Percentiles rank a stretch among this genome's conserved stretches.
These are phyloP conservation scores for Globisporangium nunn DNA, from an alignment of 352 stramenopile species.

Conservation along the genomic window DNA sequence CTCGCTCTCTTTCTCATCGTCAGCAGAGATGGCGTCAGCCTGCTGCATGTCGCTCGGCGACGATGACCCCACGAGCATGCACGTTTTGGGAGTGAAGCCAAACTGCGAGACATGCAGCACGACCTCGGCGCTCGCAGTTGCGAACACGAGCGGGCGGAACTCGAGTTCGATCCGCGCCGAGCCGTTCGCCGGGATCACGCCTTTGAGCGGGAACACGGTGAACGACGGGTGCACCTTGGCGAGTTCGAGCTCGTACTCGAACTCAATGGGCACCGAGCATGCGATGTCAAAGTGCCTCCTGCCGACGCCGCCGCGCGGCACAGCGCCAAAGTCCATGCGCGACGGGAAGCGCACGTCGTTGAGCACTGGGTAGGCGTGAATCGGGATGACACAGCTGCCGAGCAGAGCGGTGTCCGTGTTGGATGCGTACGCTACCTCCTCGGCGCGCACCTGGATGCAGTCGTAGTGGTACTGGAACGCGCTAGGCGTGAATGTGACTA, in stretches of 20 bases:
- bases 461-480: constrained; percentile 90
- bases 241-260: constrained; percentile 79
- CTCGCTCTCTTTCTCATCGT: background rate
- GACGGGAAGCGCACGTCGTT: constrained; percentile 72
- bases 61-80: constrained; percentile 55
- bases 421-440: constrained; percentile 63
- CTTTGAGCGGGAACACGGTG: constrained; percentile 57
- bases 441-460: constrained; percentile 67
- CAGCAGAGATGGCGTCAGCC: background rate
- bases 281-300: constrained; percentile 34
- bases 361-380: constrained; percentile 85
- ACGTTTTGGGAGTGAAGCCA: constrained; percentile 60
- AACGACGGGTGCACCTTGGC: constrained; percentile 68
- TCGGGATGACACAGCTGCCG: constrained; percentile 53
- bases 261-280: constrained; percentile 83
- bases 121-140: constrained; percentile 61
- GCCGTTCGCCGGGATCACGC: constrained; percentile 67
- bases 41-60: constrained; percentile 17
- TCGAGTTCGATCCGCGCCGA: constrained; percentile 59
- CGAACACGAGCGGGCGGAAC: constrained; percentile 57
- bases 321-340: constrained; percentile 78
- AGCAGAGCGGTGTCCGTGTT: constrained; percentile 29
- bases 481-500: constrained; percentile 57
- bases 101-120: constrained; percentile 74
- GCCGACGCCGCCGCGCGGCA: constrained; percentile 39